A percentile compares a stretch with the other conserved stretches of the same genome.
Conservation (phyloP, 108 stramenopile species). For the Pseudonitzschia delicatissima region DNA sequence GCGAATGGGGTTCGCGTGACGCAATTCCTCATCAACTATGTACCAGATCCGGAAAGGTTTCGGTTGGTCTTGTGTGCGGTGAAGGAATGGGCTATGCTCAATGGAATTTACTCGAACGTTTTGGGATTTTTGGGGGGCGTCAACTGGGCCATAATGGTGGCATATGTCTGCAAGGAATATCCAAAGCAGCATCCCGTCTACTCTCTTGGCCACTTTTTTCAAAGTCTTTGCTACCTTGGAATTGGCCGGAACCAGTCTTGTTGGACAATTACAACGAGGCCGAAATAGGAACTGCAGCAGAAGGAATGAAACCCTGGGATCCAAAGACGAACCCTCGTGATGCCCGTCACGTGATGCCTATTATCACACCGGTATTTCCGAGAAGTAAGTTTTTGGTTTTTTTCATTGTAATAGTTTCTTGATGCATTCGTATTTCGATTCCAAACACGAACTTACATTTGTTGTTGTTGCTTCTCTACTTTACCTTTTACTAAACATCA, state of each 20-base stretch:
- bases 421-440: not conserved
- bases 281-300: not conserved
- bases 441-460: not conserved
- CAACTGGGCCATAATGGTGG: constrained; percentile 93
- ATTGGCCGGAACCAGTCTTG: constrained; percentile 76
- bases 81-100: constrained; percentile 86
- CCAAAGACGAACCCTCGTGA: constrained; percentile 70
- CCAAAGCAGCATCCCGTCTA: constrained; percentile 53
- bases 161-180: constrained; percentile 79
- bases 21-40: constrained; percentile 68
- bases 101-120: constrained; percentile 94
- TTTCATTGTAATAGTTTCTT: not conserved
- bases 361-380: constrained; percentile 97
- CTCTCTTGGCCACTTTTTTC: constrained; percentile 71
- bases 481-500: not conserved
- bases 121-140: constrained; percentile 94
- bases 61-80: constrained; percentile 75
- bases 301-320: constrained; percentile 68
- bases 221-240: constrained; percentile 76
- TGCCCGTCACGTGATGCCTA: constrained; percentile 84
- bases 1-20: constrained; percentile 95
- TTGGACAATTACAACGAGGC: constrained; percentile 8
- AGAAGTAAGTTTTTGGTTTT: constrained; percentile 38
- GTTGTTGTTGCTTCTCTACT: not conserved
- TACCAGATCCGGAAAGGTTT: constrained; percentile 55